phyloP scores from a whole-genome alignment of 1,139 yeast species.

The Meyerozyma elateridarum region DNA sequence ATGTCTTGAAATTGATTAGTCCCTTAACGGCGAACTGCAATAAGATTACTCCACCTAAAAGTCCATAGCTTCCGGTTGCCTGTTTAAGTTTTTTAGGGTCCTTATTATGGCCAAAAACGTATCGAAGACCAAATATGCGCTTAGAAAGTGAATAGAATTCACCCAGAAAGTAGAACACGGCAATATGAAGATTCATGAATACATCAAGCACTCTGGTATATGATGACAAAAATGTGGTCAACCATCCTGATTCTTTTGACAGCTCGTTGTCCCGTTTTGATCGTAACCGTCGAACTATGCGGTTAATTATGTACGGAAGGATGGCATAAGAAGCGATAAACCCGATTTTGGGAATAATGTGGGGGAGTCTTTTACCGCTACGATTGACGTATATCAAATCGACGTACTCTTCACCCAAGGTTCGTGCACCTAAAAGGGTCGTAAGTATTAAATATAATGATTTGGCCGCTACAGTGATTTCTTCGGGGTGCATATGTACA shows the following conservation, averaged over 20 bases:
- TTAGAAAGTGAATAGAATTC: conserved; percentile 74
- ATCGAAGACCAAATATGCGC: conserved; percentile 73
- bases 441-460: conserved; percentile 65
- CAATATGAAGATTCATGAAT: conserved; percentile 64
- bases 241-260: conserved; percentile 11
- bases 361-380: conserved; percentile 49
- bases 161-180: conserved; percentile 78
- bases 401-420: conserved; percentile 92
- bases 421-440: conserved; percentile 69
- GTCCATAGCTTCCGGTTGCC: conserved; percentile 62
- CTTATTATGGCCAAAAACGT: conserved; percentile 65
- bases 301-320: conserved; percentile 48
- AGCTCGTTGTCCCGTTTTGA: conserved; percentile 20
- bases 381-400: conserved; percentile 68
- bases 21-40: conserved; percentile 53
- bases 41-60: conserved; percentile 68
- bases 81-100: conserved; percentile 37
- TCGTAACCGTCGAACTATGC: conserved; percentile 24
- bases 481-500: conserved; percentile 59
- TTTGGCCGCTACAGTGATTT: conserved; percentile 55
- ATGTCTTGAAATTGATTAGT: conserved; percentile 29
- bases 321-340: conserved; percentile 53
- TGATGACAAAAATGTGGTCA: conserved; percentile 23
- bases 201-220: conserved; percentile 47
- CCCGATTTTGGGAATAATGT: conserved; percentile 39